Conservation (phyloP, 495 filamentous ascomycete genomes). For the Trichoderma parareesei region DNA sequence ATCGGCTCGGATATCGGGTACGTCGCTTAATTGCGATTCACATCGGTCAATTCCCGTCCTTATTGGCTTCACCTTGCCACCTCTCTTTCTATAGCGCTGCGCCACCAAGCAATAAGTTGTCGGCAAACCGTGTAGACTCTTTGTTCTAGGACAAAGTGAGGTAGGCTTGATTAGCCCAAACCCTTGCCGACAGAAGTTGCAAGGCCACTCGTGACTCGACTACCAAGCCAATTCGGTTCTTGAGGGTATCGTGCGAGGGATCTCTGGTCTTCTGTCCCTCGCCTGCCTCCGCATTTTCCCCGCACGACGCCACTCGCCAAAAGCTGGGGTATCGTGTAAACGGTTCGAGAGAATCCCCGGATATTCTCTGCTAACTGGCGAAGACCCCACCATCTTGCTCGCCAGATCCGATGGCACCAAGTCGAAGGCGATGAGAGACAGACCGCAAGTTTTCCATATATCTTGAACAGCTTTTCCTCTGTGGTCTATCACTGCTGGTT, state of each 20-base stretch:
- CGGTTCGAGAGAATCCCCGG: background rate
- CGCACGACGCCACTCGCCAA: background rate
- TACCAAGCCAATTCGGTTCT: background rate
- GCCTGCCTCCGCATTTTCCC: background rate
- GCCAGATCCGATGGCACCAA: conserved; percentile 9
- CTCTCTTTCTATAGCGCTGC: background rate
- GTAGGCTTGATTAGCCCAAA: background rate
- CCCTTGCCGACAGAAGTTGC: background rate
- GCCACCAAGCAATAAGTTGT: conserved; percentile 6
- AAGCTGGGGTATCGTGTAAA: conserved; percentile 1
- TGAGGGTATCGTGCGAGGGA: no score
- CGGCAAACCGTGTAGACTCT: background rate
- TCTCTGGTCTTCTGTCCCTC: background rate
- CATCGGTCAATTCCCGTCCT: background rate
- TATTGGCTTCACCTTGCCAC: background rate
- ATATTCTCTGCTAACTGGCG: background rate
- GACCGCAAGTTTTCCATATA: background rate
- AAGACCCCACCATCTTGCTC: conserved; percentile 1
- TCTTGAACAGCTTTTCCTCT: background rate
- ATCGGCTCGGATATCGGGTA: conserved; percentile 6
- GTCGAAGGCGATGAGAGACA: background rate
- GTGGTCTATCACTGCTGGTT: background rate
- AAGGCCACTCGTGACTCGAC: background rate
- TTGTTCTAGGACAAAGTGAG: background rate
- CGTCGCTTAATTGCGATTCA: background rate